phyloP scores from a whole-genome alignment of 768 basidiomycete genomes.

The Kwoniella heveanensis region DNA sequence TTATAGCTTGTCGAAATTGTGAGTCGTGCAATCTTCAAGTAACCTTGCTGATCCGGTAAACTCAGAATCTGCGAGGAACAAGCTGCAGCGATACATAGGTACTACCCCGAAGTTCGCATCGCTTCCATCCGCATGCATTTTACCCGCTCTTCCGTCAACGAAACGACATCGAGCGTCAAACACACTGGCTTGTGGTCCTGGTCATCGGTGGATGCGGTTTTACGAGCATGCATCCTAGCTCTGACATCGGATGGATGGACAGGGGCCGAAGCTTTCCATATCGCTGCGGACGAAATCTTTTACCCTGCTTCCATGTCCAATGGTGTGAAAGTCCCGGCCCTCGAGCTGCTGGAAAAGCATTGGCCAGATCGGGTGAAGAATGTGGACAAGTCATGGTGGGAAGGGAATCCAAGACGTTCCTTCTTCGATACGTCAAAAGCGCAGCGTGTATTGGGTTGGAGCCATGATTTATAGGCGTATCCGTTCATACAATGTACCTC shows the following conservation, averaged over 20 bases:
- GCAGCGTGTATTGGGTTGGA: conserved; percentile 66
- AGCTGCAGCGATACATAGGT: conserved; percentile 68
- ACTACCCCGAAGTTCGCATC: conserved; percentile 65
- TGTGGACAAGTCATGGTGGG: conserved; percentile 57
- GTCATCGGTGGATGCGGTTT: conserved; percentile 66
- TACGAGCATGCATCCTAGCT: conserved; percentile 68
- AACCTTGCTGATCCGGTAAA: not conserved
- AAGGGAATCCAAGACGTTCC: conserved; percentile 58
- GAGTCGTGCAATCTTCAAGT: not conserved
- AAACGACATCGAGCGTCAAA: not conserved
- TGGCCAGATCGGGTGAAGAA: conserved; percentile 56
- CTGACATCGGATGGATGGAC: conserved; percentile 58
- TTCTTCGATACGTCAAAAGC: conserved; percentile 72
- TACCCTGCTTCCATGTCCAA: conserved; percentile 41
- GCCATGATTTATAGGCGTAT: conserved; percentile 22
- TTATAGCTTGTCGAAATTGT: conserved; percentile 44
- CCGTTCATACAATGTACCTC: no score
- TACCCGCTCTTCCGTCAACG: conserved; percentile 60
- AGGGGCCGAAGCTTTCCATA: conserved; percentile 71
- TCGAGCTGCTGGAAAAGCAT: conserved; percentile 36
- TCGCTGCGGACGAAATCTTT: conserved; percentile 63
- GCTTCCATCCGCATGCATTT: conserved; percentile 66
- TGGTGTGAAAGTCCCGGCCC: conserved; percentile 47
- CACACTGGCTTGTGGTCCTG: conserved; percentile 65
- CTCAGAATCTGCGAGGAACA: conserved; percentile 67